Base-by-base conservation (phyloP, 805 yeast genomes). In the Myxozyma mucilagina region DNA sequence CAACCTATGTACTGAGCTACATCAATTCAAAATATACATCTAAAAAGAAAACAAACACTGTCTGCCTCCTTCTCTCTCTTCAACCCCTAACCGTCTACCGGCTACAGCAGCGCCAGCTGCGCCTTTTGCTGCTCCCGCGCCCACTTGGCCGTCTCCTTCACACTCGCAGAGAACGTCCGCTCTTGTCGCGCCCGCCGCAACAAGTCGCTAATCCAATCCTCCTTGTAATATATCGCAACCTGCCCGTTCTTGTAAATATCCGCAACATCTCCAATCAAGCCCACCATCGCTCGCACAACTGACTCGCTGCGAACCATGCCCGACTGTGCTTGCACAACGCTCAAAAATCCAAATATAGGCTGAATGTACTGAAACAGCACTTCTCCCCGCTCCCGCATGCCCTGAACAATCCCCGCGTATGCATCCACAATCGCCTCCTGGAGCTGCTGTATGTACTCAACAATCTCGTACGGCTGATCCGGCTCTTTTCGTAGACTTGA, bases 91-190 rank as follows among this genome's bases (percentile, higher is more conserved):
- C n/a, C 4, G 29, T 4, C 29, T 4, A 24, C 29, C 29, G 29
- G 4, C 4, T 24, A 52, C 13, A 43, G 74, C 73, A 65, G 68
- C 57, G 68, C 71, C 68, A 55, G 63, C 64, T 60, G 72, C 84
- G 84, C 71, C 82, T 77, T 70, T 60, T 56, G 71, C 67, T 87
- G 96, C 70, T 89, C 97, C 68, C 94, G 84, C 14, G 99, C 97
- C 98, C 98, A 94, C 76, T 92, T 84, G 8, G 97, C 97, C n/a
- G 97, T 89, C 70, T 88, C 94, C 72, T 84, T 85, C 11, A 97
- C 90, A 57, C 80, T 76, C 68, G 82, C 84, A 39, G 84, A 78
- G 71, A 85, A 89, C 36, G 79, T 68, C 64, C 82, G 79, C 71
- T 86, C 86, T 56, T 83, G 71, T 74, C 94, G 84, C 24, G 92